Base-by-base conservation (phyloP, 2,329 filamentous ascomycete genomes). In the Penicillium sp. region DNA sequence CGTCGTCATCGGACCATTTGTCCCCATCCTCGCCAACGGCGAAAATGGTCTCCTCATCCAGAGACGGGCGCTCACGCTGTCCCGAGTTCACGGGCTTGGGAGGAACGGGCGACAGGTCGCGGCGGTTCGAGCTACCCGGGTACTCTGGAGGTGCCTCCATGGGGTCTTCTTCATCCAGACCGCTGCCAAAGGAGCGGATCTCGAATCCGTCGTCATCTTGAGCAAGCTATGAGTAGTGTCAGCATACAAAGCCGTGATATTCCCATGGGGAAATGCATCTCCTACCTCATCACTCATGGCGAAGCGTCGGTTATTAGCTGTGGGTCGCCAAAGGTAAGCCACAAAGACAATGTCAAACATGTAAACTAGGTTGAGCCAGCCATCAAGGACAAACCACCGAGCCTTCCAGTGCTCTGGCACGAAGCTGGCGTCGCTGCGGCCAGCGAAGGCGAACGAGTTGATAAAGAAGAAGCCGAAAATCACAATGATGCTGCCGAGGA, bases 401-500 rank as follows among this genome's bases (percentile, higher is more conserved):
- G 89, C 92, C 76, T 96, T 92, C 94, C 94, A 99, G 74, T 99
- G 92, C 63, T 90, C 89, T 1, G 94, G 94, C 4, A 96, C 90
- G 70, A 95, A 99, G 70, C 95, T 88, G 0, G 89, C 89, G 58
- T 92, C 88, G 43, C 82, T 83, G 43, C 86, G 85, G 11, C 91
- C 92, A 44, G 92, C 92, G 69, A 99, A 96, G 0, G 89, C 90
- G 73, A 96, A 91, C 62, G 89, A 95, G 79, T 96, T 97, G 78
- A 97, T 86, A 79, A 99, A 97, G 80, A 99, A 96, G 78, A 99
- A 99, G 51, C 81, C 91, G 64, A 99, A 99, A 63, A 97, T 96
- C 63, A 97, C 90, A 44, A 97, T 76, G 68, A 99, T 95, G 69
- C 89, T 95, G 57, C 84, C 79, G 41, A 99, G 80, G 54, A 99